Conservation (phyloP, 495 filamentous ascomycete species). For the Penicillium daleae region DNA sequence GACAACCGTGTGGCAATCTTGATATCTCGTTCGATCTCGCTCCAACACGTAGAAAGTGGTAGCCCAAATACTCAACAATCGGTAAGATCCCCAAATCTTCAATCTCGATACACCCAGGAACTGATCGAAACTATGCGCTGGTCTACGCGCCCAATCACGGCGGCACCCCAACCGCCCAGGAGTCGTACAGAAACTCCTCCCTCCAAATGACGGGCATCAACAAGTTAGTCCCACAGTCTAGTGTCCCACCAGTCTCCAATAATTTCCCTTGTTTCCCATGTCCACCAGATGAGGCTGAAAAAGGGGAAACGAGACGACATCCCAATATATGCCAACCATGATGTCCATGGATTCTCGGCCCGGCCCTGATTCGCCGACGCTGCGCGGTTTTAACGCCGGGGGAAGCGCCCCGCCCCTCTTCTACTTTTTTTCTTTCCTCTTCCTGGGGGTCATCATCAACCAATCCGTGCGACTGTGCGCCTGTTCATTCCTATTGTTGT, state of each 20-base stretch:
- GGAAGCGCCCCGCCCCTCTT: slow-evolving; percentile 9
- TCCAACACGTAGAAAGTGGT: not conserved
- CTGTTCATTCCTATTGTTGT: not conserved
- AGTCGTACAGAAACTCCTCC: not conserved
- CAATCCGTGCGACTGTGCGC: not conserved
- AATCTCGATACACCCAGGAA: not conserved
- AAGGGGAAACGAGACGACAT: not conserved
- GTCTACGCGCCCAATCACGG: slow-evolving; percentile 25
- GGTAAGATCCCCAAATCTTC: not conserved
- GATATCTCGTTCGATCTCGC: not conserved
- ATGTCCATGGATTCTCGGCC: no score
- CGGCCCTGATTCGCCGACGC: slow-evolving; percentile 7
- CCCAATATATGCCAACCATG: not conserved
- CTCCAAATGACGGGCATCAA: not conserved
- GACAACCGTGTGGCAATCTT: not conserved
- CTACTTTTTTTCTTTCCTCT: slow-evolving; percentile 12
- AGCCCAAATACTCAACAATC: not conserved
- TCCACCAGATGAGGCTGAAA: slow-evolving; percentile 1
- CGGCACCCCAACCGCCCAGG: slow-evolving; percentile 11
- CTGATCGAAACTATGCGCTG: slow-evolving; percentile 6
- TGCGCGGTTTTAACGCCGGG: slow-evolving; percentile 1
- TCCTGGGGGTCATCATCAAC: not conserved
- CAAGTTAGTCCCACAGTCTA: not conserved
- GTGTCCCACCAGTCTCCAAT: not conserved
- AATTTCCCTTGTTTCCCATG: not conserved